Evolutionary conservation across 305 asterid genomes (phyloP), one percentile per base, ranked within the genome.

Genomic region (Nicotiana rustica): DNA sequence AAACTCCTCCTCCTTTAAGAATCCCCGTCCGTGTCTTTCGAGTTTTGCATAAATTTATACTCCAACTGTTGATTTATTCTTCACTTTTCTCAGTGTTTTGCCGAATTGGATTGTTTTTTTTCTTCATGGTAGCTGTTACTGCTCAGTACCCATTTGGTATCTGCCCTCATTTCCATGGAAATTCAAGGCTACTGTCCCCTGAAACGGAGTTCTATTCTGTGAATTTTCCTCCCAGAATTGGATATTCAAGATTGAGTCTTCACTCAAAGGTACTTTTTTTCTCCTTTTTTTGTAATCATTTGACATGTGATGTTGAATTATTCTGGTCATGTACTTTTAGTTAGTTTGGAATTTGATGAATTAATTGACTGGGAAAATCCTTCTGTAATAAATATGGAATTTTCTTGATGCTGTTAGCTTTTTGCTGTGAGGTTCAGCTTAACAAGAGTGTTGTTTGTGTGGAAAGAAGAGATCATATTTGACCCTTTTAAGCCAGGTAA

Each of bases 81-180:
- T 47, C 47, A 5, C 19, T 67, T 18, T 67, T 41, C 10, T 4
- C 49, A 7, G 3, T 41, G 10, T 41, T 71, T 78, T 78, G 5
- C 21, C 78, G 14, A 21, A 73, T 73, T 25, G 64, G 17, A 12
- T 49, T 41, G 25, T 25, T 25, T 64, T 59, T 33, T 80, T 79
- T 29, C 77, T 55, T 69, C 55, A 94, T 92, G 97, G 90, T 90
- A 44, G 78, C 85, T 85, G 90, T 89, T 82, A 80, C 57, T 73
- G 84, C 83, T 84, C 91, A 67, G 75, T 87, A 81, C 86, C 90
- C 92, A 59, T 83, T 88, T 25, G 67, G 88, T 69, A 38, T 88
- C 80, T 82, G 44, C 57, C 87, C 90, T 83, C 89, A 84, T 67
- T 84, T 84, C 29, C 82, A 52, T 70, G 92, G 80, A 77, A 84